These are phyloP conservation scores for Ustilago cynodontis DNA, from an alignment of 1,284 basidiomycete genomes.

Conservation along the genomic window DNA sequence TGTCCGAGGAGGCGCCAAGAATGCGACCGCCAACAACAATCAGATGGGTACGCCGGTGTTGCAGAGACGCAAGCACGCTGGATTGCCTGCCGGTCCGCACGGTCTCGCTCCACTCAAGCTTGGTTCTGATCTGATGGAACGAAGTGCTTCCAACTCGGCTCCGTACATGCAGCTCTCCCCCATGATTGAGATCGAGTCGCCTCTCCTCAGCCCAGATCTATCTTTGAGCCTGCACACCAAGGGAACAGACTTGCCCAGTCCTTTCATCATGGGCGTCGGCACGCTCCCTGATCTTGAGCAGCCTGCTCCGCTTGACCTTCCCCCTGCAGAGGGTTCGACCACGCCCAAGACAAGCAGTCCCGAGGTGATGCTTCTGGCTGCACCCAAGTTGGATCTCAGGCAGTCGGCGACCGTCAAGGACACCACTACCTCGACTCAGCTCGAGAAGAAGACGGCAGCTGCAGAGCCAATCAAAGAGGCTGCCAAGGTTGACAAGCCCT, in stretches of 20 bases:
- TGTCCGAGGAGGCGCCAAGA: conserved; percentile 4
- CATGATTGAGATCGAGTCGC: conserved; percentile 53
- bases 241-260: conserved; percentile 33
- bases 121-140: conserved; percentile 40
- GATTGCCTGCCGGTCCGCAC: conserved; percentile 24
- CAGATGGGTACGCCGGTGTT: conserved; percentile 47
- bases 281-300: conserved; percentile 45
- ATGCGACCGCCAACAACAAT: background rate
- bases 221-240: conserved; percentile 38
- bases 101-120: conserved; percentile 42
- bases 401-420: conserved; percentile 1
- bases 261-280: conserved; percentile 46
- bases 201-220: conserved; percentile 47
- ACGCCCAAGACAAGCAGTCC: conserved; percentile 31
- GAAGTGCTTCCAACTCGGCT: conserved; percentile 20
- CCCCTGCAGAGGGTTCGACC: conserved; percentile 36
- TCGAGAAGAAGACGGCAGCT: background rate
- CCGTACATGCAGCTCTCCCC: conserved; percentile 52
- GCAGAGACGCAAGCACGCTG: conserved; percentile 42
- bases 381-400: background rate
- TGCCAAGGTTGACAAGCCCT: conserved; percentile 26
- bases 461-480: conserved; percentile 5
- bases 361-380: conserved; percentile 8
- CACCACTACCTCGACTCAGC: background rate
- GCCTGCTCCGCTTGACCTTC: conserved; percentile 39